Conservation (phyloP, 768 basidiomycete genomes). For the Lactarius psammicola region DNA sequence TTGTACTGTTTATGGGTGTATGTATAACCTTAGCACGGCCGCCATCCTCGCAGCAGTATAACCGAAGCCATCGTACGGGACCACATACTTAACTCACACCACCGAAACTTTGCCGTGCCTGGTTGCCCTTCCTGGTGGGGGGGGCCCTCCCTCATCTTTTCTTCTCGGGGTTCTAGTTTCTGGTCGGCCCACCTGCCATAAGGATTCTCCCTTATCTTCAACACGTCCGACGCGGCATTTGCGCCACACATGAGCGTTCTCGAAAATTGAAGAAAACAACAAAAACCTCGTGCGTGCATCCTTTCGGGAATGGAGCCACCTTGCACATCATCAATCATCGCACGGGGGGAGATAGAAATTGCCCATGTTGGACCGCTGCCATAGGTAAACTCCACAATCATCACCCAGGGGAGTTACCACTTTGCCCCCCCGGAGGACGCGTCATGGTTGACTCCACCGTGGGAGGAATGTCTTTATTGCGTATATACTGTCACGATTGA, state of each 20-base stretch:
- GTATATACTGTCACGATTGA: constrained; percentile 14
- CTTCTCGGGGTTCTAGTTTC: background rate
- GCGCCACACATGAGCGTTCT: constrained; percentile 4
- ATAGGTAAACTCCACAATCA: background rate
- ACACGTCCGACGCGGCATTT: background rate
- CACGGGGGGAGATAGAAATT: background rate
- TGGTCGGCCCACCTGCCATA: background rate
- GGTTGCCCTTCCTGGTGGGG: background rate
- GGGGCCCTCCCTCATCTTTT: background rate
- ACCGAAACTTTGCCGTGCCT: background rate
- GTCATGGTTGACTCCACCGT: constrained; percentile 2
- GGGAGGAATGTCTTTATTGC: constrained; percentile 1
- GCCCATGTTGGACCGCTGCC: background rate
- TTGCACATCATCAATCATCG: constrained; percentile 1
- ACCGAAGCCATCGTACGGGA: background rate
- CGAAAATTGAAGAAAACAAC: no score
- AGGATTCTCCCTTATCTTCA: background rate
- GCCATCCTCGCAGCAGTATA: background rate
- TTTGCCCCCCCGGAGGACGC: background rate
- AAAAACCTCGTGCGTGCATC: background rate
- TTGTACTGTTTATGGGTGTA: background rate
- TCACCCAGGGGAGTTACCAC: constrained; percentile 2
- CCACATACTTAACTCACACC: background rate
- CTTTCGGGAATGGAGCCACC: constrained; percentile 2
- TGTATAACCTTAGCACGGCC: background rate